Percentiles rank a stretch among this genome's conserved stretches.
These are phyloP conservation scores for Alternaria tenuissima DNA, from an alignment of 2,329 filamentous ascomycete species.

Conservation along the genomic window DNA sequence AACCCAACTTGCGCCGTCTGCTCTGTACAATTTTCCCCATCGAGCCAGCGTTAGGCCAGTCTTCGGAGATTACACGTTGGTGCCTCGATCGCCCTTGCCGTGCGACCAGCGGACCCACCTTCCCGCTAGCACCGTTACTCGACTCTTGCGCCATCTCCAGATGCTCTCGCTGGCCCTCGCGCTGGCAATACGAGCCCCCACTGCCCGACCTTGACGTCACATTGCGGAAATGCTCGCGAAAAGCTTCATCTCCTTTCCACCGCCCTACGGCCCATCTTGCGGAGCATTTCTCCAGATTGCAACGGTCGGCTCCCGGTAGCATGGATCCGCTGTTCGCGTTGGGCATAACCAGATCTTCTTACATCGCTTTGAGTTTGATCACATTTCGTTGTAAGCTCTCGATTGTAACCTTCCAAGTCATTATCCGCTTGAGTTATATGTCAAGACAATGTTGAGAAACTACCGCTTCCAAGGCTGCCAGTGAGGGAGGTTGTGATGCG, in stretches of 20 bases:
- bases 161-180: constrained; percentile 4
- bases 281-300: constrained; percentile 4
- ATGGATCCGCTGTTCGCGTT: constrained; percentile 2
- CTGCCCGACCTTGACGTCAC: constrained; percentile 28
- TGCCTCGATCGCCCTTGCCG: constrained; percentile 34
- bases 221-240: constrained; percentile 4
- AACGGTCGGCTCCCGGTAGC: not conserved
- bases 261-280: constrained; percentile 13
- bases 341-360: not conserved
- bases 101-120: constrained; percentile 27
- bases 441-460: not conserved
- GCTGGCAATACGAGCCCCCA: constrained; percentile 4
- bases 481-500: not conserved
- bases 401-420: not conserved
- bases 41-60: constrained; percentile 11
- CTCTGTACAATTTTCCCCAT: constrained; percentile 24
- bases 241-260: constrained; percentile 15
- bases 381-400: not conserved
- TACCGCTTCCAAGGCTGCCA: not conserved
- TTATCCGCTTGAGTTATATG: not conserved
- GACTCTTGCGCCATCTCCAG: constrained; percentile 16
- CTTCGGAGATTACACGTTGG: constrained; percentile 38
- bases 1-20: not conserved
- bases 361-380: not conserved
- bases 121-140: constrained; percentile 19